These are phyloP conservation scores for Fabrea salina DNA, from an alignment of 169 alveolate species.

Conservation along the genomic window DNA sequence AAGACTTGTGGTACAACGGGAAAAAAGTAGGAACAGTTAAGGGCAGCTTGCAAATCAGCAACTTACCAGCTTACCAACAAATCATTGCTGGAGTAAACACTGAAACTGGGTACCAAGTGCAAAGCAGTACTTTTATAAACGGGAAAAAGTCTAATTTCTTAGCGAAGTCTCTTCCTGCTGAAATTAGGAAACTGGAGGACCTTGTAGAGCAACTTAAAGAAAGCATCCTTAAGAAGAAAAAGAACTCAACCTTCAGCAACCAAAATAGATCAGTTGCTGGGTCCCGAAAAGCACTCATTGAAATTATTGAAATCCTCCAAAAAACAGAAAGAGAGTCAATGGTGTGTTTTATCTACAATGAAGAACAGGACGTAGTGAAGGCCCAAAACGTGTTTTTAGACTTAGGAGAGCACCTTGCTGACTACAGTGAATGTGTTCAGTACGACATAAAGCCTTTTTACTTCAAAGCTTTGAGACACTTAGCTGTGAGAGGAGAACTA, in stretches of 20 bases:
- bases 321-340: constrained; percentile 15
- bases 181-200: background rate
- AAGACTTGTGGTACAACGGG: constrained; percentile 48
- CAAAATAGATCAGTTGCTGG: background rate
- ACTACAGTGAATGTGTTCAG: constrained; percentile 30
- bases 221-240: background rate
- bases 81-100: constrained; percentile 52
- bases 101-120: constrained; percentile 43
- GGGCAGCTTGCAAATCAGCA: constrained; percentile 27
- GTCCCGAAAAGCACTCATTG: constrained; percentile 4
- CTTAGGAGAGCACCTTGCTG: constrained; percentile 34
- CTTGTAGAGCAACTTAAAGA: constrained; percentile 34
- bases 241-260: background rate
- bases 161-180: constrained; percentile 17
- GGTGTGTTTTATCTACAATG: constrained; percentile 29
- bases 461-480: constrained; percentile 12
- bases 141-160: background rate
- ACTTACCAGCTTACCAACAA: constrained; percentile 30
- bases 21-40: constrained; percentile 36
- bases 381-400: constrained; percentile 40
- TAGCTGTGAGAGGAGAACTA: constrained; percentile 39
- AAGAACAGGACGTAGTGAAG: constrained; percentile 22
- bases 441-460: constrained; percentile 38
- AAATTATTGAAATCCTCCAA: background rate
- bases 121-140: constrained; percentile 24